Evolutionary conservation across 1,139 yeast species (phyloP), one percentile per base, ranked within the genome.

Genomic region (Blastobotrys aristatus): DNA sequence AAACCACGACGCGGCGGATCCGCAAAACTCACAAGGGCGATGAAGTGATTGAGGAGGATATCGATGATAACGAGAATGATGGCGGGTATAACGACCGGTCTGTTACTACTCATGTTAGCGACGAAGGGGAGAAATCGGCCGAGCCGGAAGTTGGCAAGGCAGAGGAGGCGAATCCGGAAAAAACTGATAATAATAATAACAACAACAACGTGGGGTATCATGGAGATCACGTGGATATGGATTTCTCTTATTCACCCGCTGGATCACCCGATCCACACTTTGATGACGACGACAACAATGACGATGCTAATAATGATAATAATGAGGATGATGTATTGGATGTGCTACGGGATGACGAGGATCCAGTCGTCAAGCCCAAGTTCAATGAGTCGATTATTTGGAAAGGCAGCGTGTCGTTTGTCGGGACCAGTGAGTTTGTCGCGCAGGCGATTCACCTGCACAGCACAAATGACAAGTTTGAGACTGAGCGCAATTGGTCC

Each of bases 21-120:
- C 74, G 89, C 56, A 72, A 87, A 58, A 86, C 95, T 1, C 95
- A 86, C 61, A 86, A 84, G 62, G 96, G 96, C 27, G 96, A 88
- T 53, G 92, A 86, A 35, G 73, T 84, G n/a, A 92, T 84, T 46
- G 72, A 70, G 13, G 46, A 75, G 71, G 37, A 24, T 4, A 8
- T 11, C 21, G 39, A 26, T 5, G 44, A 34, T 8, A 75, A 74
- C 45, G 75, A 72, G 27, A 59, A 57, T 30, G 50, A 51, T 20
- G 35, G 20, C 18, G 30, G 34, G 20, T 33, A 30, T 14, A 26
- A 22, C 20, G 18, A 31, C 20, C n/a, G n/a, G n/a, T n/a, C n/a
- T n/a, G n/a, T n/a, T n/a, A n/a, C n/a, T n/a, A n/a, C 21, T 24
- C 26, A 16, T 26, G 30, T 8, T 30, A 39, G 24, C 32, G 34